phyloP scores from a whole-genome alignment of 1,284 basidiomycete genomes.

The Ustilago vetiveriae region DNA sequence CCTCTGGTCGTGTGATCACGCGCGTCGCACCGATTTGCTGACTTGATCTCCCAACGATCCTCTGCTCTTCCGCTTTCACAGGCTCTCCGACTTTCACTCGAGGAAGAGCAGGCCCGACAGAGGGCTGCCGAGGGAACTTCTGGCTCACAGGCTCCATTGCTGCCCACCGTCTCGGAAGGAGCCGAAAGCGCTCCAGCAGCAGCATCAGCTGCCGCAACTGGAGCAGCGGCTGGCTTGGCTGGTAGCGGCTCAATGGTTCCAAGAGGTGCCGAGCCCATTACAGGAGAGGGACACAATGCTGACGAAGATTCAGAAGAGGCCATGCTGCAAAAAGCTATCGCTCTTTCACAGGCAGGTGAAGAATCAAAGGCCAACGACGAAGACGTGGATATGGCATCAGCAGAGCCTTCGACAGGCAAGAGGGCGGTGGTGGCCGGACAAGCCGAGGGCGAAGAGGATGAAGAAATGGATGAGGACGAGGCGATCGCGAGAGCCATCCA shows the following conservation, averaged over 20 bases:
- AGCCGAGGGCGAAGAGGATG: slow-evolving; percentile 61
- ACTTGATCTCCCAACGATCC: slow-evolving; percentile 1
- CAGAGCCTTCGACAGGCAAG: slow-evolving; percentile 30
- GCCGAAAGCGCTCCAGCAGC: slow-evolving; percentile 14
- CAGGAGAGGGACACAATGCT: slow-evolving; percentile 54
- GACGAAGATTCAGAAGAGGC: slow-evolving; percentile 59
- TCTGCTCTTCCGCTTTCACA: slow-evolving; percentile 64
- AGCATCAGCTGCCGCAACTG: slow-evolving; percentile 19
- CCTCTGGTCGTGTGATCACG: background rate
- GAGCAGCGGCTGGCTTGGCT: slow-evolving; percentile 36
- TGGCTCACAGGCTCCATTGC: slow-evolving; percentile 37
- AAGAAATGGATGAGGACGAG: slow-evolving; percentile 66
- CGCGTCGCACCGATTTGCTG: slow-evolving; percentile 13
- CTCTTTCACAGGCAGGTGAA: slow-evolving; percentile 48
- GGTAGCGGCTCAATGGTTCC: slow-evolving; percentile 59
- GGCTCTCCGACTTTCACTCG: slow-evolving; percentile 96
- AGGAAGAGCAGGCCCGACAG: slow-evolving; percentile 91
- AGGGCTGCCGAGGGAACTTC: slow-evolving; percentile 52
- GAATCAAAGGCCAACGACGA: slow-evolving; percentile 37
- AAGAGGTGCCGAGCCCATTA: slow-evolving; percentile 56
- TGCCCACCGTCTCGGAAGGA: slow-evolving; percentile 50
- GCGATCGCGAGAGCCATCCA: slow-evolving; percentile 66
- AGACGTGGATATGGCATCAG: slow-evolving; percentile 55
- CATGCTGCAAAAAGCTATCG: slow-evolving; percentile 59
- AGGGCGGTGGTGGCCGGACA: slow-evolving; percentile 51